These are phyloP conservation scores for Termitomyces sp. DNA, from an alignment of 768 basidiomycete genomes.

Conservation along the genomic window DNA sequence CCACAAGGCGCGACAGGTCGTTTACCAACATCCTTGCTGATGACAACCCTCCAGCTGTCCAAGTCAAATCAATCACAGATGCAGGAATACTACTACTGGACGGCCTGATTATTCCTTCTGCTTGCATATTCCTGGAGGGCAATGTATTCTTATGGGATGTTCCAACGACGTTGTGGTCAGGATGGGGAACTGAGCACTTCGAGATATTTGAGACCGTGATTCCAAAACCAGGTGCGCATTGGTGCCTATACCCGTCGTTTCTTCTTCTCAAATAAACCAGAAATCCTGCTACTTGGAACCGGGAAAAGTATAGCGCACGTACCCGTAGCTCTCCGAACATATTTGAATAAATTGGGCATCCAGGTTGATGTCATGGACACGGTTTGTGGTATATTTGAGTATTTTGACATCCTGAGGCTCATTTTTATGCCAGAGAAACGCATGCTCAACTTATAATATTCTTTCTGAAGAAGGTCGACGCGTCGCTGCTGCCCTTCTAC, in stretches of 20 bases:
- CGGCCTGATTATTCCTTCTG: conserved; percentile 71
- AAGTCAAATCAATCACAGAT: conserved; percentile 62
- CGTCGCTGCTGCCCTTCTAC: conserved; percentile 88
- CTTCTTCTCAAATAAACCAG: conserved; percentile 33
- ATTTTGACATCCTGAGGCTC: not conserved
- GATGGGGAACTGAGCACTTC: conserved; percentile 74
- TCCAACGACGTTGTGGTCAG: conserved; percentile 55
- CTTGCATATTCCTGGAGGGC: conserved; percentile 83
- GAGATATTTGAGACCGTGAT: conserved; percentile 77
- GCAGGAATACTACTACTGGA: conserved; percentile 71
- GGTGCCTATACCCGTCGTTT: not conserved
- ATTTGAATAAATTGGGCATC: conserved; percentile 75
- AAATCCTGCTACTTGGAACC: conserved; percentile 89
- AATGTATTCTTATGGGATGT: conserved; percentile 91
- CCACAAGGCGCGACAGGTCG: conserved; percentile 23
- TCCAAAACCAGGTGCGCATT: conserved; percentile 77
- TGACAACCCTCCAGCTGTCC: conserved; percentile 64
- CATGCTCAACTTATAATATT: conserved; percentile 93
- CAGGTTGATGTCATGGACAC: conserved; percentile 90
- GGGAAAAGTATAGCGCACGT: conserved; percentile 68
- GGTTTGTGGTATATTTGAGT: conserved; percentile 35
- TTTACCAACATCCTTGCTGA: conserved; percentile 76
- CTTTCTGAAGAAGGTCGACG: conserved; percentile 90
- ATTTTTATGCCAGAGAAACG: conserved; percentile 65
- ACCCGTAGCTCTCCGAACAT: conserved; percentile 60